Evolutionary conservation across 1,139 yeast species (phyloP).

Genomic region (Sugiyamaella japonica): DNA sequence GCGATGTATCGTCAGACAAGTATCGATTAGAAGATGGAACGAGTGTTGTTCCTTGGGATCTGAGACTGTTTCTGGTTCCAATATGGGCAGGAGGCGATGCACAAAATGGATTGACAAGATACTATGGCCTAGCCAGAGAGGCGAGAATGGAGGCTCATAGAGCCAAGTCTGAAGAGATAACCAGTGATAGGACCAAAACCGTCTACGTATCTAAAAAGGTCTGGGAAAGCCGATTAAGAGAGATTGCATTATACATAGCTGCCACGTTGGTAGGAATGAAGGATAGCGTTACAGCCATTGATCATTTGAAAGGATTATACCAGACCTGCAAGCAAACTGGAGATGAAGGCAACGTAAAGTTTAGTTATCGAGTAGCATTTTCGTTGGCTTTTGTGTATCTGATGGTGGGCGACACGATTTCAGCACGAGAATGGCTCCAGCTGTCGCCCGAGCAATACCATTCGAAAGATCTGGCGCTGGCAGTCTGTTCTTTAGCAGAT

Average conservation of each 20-base stretch:
- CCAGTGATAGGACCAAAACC: conserved; percentile 6
- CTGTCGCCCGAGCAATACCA: conserved; percentile 18
- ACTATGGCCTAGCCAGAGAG: conserved; percentile 36
- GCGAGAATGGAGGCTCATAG: conserved; percentile 29
- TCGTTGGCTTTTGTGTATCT: conserved; percentile 33
- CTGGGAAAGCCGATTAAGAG: conserved; percentile 36
- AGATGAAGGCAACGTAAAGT: conserved; percentile 18
- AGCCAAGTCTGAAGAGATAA: conserved; percentile 4
- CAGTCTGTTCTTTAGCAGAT: conserved; percentile 35
- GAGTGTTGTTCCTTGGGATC: conserved; percentile 36
- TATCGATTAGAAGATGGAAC: conserved; percentile 32
- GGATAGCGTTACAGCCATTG: conserved; percentile 38
- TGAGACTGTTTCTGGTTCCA: conserved; percentile 32
- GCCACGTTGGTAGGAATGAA: conserved; percentile 38
- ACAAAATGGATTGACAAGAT: conserved; percentile 32
- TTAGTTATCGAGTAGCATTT: conserved; percentile 25
- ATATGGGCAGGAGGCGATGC: conserved; percentile 32
- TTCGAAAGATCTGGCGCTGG: conserved; percentile 22
- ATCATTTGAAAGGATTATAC: conserved; percentile 34
- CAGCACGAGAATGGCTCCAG: conserved; percentile 37
- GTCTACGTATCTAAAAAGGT: conserved; percentile 10
- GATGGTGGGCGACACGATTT: conserved; percentile 35
- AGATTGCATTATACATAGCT: conserved; percentile 37
- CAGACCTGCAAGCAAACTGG: conserved; percentile 20
- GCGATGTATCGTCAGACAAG: conserved; percentile 30